Percentiles rank a stretch among this genome's conserved stretches.
These are phyloP conservation scores for Fennellomyces sp. DNA, from an alignment of 371 early-diverging fungal genomes.

Conservation along the genomic window DNA sequence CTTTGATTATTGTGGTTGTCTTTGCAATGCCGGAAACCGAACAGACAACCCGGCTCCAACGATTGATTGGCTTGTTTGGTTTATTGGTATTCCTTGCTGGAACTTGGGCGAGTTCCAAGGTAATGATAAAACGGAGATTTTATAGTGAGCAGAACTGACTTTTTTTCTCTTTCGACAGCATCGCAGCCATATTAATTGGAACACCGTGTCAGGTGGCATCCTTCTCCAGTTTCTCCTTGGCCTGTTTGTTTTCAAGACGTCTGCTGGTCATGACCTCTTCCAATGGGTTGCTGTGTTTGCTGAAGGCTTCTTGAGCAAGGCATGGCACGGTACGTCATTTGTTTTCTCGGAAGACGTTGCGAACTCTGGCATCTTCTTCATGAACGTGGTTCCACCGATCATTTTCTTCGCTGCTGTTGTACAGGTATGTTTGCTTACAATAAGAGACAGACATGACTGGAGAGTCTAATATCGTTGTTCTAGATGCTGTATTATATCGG, in stretches of 20 bases:
- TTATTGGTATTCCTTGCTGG: slow-evolving; percentile 62
- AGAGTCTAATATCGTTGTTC: too few relatives aligned
- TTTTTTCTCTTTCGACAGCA: slow-evolving; percentile 31
- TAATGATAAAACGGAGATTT: slow-evolving; percentile 16
- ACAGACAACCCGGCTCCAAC: slow-evolving; percentile 64
- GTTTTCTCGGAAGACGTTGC: slow-evolving; percentile 62
- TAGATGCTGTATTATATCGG: slow-evolving; percentile 86
- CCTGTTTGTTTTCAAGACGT: slow-evolving; percentile 78
- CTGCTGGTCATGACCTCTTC: slow-evolving; percentile 80
- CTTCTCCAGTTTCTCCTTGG: slow-evolving; percentile 82
- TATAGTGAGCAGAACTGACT: too few relatives aligned
- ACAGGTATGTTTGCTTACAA: too few relatives aligned
- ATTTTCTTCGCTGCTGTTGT: slow-evolving; percentile 90
- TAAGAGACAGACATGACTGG: too few relatives aligned
- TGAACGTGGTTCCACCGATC: slow-evolving; percentile 80
- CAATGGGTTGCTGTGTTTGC: slow-evolving; percentile 70
- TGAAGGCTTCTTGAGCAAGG: slow-evolving; percentile 68
- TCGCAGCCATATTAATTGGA: slow-evolving; percentile 71
- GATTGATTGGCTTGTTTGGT: slow-evolving; percentile 80
- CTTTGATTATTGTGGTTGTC: slow-evolving; percentile 60
- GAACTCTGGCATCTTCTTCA: slow-evolving; percentile 58
- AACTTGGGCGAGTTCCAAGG: slow-evolving; percentile 61
- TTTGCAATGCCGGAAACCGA: slow-evolving; percentile 56
- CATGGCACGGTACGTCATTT: slow-evolving; percentile 69
- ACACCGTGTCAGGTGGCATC: slow-evolving; percentile 76